A percentile compares a stretch with the other conserved stretches of the same genome.
These are phyloP conservation scores for Rhizoclosmatium sp. DNA, from an alignment of 192 early-diverging fungal species.

Conservation along the genomic window DNA sequence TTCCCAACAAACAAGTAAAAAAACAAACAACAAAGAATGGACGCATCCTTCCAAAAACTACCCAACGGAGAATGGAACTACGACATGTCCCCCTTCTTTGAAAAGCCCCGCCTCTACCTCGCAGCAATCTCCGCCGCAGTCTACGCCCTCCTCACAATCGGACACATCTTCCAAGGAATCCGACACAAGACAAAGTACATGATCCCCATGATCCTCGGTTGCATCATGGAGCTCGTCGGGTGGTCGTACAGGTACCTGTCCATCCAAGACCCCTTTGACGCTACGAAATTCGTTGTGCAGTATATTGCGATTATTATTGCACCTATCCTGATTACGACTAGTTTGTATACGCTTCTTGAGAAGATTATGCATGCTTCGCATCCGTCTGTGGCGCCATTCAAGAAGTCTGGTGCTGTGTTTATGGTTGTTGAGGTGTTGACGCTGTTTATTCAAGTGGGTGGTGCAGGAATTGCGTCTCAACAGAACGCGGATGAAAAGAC, in stretches of 20 bases:
- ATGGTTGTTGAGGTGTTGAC: slow-evolving; percentile 31
- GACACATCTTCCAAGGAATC: not conserved
- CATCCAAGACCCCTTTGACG: not conserved
- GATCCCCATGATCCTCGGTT: not conserved
- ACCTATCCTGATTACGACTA: slow-evolving; percentile 40
- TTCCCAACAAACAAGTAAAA: too few relatives aligned
- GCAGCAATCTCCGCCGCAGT: not conserved
- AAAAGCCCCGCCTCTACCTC: not conserved
- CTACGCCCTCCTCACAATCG: not conserved
- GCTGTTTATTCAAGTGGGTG: slow-evolving; percentile 40
- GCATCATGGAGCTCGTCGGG: not conserved
- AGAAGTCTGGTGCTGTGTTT: slow-evolving; percentile 11
- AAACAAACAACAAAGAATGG: too few relatives aligned
- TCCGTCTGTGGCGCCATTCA: slow-evolving; percentile 9
- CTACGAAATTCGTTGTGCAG: slow-evolving; percentile 13
- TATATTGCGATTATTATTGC: slow-evolving; percentile 39
- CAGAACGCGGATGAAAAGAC: not conserved
- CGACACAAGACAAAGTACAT: slow-evolving; percentile 17
- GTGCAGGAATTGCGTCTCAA: slow-evolving; percentile 20
- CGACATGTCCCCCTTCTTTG: not conserved
- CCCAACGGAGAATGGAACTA: not conserved
- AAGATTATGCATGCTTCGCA: slow-evolving; percentile 11
- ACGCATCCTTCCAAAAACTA: not conserved
- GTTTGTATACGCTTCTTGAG: slow-evolving; percentile 35
- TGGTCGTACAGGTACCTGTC: not conserved